Base-by-base conservation (phyloP, 495 filamentous ascomycete species). In the Schizothecium vesticola region DNA sequence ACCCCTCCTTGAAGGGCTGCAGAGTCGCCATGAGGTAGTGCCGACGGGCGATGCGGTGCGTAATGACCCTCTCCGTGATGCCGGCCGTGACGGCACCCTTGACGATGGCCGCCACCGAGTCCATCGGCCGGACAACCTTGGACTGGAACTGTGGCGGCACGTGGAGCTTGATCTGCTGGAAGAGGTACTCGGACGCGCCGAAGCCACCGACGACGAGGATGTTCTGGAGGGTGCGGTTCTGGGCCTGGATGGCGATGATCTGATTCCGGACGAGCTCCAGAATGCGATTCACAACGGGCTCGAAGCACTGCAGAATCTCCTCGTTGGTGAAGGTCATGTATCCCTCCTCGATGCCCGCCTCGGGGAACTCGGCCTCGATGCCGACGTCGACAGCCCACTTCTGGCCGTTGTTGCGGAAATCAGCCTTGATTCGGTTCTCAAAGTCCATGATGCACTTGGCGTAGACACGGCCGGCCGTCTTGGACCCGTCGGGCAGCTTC, bases 11-110 rank as follows among this genome's bases (percentile, higher is more conserved):
- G 86, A 99, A 99, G 9, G 96, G 96, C 76, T 98, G 94, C 21
- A 99, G 86, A 0, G 95, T 99, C 56, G 95, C 96, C 95, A 99
- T 98, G 67, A 99, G 92, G 77, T 99, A 99, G 80, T 99, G 95
- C 51, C 95, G 89, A 79, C 95, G 91, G n/a, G 95, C 95, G 66
- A 99, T 92, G 85, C 95, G 95, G 71, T 94, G 93, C 4, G 96
- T 99, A 74, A 99, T 88, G 69, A 99, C 91, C 67, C 94, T 89
- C 76, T 99, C 96, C 1, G 94, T 97, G 73, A 99, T 98, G 82
- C 95, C 95, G 56, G 95, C 89, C 12, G 89, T 91, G 63, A 91
- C 89, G 60, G 89, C 89, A 55, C 89, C 89, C 80, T 91, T 91
- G 77, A 91, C 89, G 64, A 91, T 91, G 66, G 89, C 89, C 36